A percentile compares a stretch with the other conserved stretches of the same genome.
Evolutionary conservation across 768 basidiomycete genomes (phyloP).

Genomic region (Multifurca ochricompacta): DNA sequence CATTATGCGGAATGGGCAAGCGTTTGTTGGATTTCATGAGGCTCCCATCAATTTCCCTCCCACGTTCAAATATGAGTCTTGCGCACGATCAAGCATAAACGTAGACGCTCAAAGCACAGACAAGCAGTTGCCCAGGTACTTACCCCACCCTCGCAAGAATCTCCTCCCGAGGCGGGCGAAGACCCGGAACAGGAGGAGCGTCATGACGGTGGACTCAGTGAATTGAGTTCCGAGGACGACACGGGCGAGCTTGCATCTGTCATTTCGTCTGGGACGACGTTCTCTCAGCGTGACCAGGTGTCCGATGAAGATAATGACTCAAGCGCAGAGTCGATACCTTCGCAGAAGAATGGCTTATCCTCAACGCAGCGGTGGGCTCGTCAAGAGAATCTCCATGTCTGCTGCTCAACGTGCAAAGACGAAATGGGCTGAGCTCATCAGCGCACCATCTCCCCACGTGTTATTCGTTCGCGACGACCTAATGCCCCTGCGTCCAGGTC

Average conservation of each 20-base stretch:
- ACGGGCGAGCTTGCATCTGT: constrained; percentile 44
- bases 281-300: constrained; percentile 12
- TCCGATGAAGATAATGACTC: constrained; percentile 21
- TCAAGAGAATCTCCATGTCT: constrained; percentile 18
- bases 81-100: constrained; percentile 43
- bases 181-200: constrained; percentile 29
- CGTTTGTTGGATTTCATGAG: constrained; percentile 76
- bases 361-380: constrained; percentile 9
- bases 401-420: constrained; percentile 21
- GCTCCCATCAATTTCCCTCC: constrained; percentile 79
- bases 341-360: constrained; percentile 8
- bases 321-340: constrained; percentile 15
- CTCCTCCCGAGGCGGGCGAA: constrained; percentile 19
- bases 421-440: constrained; percentile 16
- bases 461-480: constrained; percentile 3
- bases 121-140: constrained; percentile 22
- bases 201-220: constrained; percentile 20
- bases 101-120: constrained; percentile 33
- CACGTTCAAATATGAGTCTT: constrained; percentile 91
- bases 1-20: constrained; percentile 60
- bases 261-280: constrained; percentile 46
- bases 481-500: not conserved
- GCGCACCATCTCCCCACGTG: constrained; percentile 2
- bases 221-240: constrained; percentile 30
- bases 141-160: not conserved